phyloP scores from a whole-genome alignment of 2,329 filamentous ascomycete genomes.

The Phialophora chinensis region DNA sequence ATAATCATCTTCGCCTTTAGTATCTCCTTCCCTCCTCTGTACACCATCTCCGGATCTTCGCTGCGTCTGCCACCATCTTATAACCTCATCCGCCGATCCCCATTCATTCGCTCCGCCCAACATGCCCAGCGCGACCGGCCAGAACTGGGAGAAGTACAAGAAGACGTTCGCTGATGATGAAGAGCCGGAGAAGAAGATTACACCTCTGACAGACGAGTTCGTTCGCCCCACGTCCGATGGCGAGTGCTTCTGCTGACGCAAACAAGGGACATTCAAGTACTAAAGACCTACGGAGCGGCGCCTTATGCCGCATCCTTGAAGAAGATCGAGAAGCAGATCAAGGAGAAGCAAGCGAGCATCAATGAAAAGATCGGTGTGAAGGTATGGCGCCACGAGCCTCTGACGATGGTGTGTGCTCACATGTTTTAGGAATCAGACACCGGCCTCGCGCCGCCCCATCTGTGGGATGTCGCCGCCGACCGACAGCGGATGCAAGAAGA shows the following conservation, averaged over 20 bases:
- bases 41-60: not conserved
- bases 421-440: conserved; percentile 88
- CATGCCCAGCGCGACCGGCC: conserved; percentile 92
- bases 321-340: conserved; percentile 99
- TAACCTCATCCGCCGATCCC: not conserved
- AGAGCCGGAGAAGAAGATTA: conserved; percentile 99
- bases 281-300: conserved; percentile 98
- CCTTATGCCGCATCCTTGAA: conserved; percentile 93
- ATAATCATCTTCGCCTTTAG: not conserved
- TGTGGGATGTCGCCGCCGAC: conserved; percentile 98
- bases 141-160: conserved; percentile 98
- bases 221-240: conserved; percentile 45
- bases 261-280: conserved; percentile 91
- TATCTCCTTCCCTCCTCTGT: not conserved
- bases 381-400: conserved; percentile 40
- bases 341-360: conserved; percentile 96
- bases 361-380: conserved; percentile 91
- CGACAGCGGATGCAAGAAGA: conserved; percentile 98
- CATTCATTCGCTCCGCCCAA: conserved; percentile 11
- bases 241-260: conserved; percentile 43
- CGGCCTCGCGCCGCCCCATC: conserved; percentile 93
- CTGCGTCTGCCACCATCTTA: not conserved
- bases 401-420: conserved; percentile 11
- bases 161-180: conserved; percentile 98
- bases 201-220: conserved; percentile 93